Evolutionary conservation across 768 basidiomycete genomes (phyloP).

Genomic region (Nidularia pulvinata): DNA sequence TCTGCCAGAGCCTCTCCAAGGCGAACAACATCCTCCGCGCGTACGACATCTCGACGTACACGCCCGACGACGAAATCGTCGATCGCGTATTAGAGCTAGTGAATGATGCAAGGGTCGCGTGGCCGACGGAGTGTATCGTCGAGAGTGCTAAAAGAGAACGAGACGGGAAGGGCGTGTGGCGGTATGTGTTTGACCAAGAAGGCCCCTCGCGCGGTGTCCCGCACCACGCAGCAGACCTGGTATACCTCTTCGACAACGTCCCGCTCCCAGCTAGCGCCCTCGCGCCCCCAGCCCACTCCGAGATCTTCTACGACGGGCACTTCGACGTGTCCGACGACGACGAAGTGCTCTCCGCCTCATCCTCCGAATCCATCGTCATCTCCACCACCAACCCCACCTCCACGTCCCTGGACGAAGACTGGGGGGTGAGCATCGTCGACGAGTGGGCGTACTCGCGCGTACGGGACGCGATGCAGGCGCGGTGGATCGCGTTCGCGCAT

Average conservation of each 20-base stretch:
- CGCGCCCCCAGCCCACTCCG: conserved; percentile 7
- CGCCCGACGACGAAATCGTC: conserved; percentile 63
- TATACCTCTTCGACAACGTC: conserved; percentile 80
- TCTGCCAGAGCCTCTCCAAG: conserved; percentile 69
- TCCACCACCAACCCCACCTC: neutral
- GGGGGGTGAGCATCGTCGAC: conserved; percentile 61
- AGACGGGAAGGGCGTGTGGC: conserved; percentile 66
- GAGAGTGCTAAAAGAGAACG: conserved; percentile 47
- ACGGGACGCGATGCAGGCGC: conserved; percentile 68
- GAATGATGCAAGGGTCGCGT: conserved; percentile 73
- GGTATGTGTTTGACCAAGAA: conserved; percentile 85
- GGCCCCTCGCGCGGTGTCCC: conserved; percentile 62
- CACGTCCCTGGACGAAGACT: conserved; percentile 31
- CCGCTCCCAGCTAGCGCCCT: conserved; percentile 43
- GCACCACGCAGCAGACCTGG: conserved; percentile 71
- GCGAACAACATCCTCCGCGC: conserved; percentile 62
- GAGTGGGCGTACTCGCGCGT: conserved; percentile 68
- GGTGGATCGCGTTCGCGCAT: conserved; percentile 76
- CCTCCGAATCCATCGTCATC: conserved; percentile 8
- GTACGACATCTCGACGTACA: conserved; percentile 69
- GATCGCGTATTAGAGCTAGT: conserved; percentile 74
- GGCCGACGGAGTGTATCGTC: conserved; percentile 71
- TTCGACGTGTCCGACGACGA: conserved; percentile 24
- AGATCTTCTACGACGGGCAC: conserved; percentile 25
- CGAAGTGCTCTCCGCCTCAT: conserved; percentile 21